Evolutionary conservation across 345 rosid genomes (phyloP).

Genomic region (Durio zibethinus): DNA sequence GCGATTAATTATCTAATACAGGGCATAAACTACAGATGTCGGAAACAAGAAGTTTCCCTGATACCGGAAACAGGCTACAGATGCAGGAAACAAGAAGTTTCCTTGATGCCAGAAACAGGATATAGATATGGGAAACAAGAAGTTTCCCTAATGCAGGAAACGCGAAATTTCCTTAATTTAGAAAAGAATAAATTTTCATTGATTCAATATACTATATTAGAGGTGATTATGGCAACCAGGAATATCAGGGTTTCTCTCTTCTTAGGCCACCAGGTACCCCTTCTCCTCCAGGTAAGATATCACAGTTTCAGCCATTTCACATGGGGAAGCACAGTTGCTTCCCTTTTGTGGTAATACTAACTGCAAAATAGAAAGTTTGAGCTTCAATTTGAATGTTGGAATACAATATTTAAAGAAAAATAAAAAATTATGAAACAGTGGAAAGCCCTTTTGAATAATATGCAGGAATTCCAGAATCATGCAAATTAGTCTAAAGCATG

Average conservation of each 20-base stretch:
- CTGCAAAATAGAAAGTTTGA: conserved; percentile 35
- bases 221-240: neutral
- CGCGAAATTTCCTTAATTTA: conserved; percentile 24
- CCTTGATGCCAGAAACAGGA: neutral
- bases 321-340: conserved; percentile 38
- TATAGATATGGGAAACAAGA: neutral
- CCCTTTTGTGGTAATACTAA: conserved; percentile 45
- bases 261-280: conserved; percentile 54
- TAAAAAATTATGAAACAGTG: neutral
- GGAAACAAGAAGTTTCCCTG: too few species aligned
- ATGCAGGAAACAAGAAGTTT: conserved; percentile 9
- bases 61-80: neutral
- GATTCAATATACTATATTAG: neutral
- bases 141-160: conserved; percentile 16
- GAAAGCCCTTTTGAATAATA: neutral
- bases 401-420: neutral
- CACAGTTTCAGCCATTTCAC: conserved; percentile 64
- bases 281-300: conserved; percentile 60
- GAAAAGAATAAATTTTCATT: neutral
- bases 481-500: neutral
- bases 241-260: neutral
- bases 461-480: neutral
- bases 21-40: neutral
- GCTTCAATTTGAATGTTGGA: conserved; percentile 1
- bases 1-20: conserved; percentile 4